Evolutionary conservation across 768 basidiomycete genomes (phyloP), one percentile per base, ranked within the genome.

Genomic region (Hygrophoropsis aurantiaca): DNA sequence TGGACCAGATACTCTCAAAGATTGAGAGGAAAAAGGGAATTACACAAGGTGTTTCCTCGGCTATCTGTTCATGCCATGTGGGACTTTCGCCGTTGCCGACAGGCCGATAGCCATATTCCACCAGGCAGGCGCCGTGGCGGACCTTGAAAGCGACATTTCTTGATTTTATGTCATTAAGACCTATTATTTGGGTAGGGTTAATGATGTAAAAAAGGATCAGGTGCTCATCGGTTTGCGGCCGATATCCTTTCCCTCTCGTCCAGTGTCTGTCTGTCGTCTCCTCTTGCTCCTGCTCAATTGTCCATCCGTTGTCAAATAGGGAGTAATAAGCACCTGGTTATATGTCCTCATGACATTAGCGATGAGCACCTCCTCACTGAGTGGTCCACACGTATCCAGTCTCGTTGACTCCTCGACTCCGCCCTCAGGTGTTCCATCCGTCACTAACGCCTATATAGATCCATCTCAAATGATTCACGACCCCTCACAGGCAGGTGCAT

Each of bases 401-500:
- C 44, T 50, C 42, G 35, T 40, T 44, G 36, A 38, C 27, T 23
- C 44, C 23, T 43, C 53, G 11, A 24, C 50, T 23, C 33, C 39
- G 24, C 43, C 51, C 20, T 20, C 37, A 25, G 58, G 53, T 35
- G n/a, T 50, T 32, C 44, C 44, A 1, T 35, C 47, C 8, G 41
- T 63, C 36, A 40, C 66, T 16, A 60, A 58, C 6, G 56, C 68
- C 15, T 73, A 69, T 54, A 64, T 75, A 39, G 72, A 73, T 57
- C 71, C 73, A 39, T 66, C 70, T 5, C 73, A 76, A 42, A 72
- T 73, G 63, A 53, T 54, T 25, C 58, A 58, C 19, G 58, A 70
- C 52, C 71, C 63, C 38, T 59, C 73, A n/a, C 71, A 75, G 49
- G 72, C 57, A 46, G 59, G 46, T 41, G 61, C 56, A 37, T 53